Base-by-base conservation (phyloP, 495 filamentous ascomycete species). In the Penicillium samsonianum region DNA sequence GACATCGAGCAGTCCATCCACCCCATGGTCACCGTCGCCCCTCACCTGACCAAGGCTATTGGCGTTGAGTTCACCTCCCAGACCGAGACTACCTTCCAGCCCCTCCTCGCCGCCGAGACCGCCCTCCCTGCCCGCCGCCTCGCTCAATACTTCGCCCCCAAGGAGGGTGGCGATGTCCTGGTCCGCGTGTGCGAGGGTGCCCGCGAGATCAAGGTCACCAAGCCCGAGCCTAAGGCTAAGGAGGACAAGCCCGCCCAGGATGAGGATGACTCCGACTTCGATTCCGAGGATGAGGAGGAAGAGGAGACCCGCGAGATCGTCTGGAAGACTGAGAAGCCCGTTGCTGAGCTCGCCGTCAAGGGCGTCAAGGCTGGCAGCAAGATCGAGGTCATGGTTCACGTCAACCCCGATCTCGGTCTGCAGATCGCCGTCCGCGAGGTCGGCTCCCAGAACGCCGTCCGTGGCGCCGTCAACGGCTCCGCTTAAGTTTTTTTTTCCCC, bases 1-100 rank as follows among this genome's bases (percentile, higher is more conserved):
- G 95, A 98, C 69, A 96, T 98, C 61, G 89, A 92, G 67, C 91
- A 97, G 75, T 95, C 90, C 11, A 95, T 91, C 40, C 94, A 98
- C 80, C 90, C 94, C 35, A 89, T 90, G 68, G 91, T 98, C 50
- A 98, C 94, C 16, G 92, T 90, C 17, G 92, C 93, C 30, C 90
- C 92, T 38, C 94, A 98, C 74, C 83, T 96, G 57, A 80, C 81
- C 60, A 89, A 91, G 64, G 89, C 93, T 23, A 90, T 98, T 56
- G 94, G 94, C 66, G 88, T 97, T 19, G 80, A 96, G 59, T 82
- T 90, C 58, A 77, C 85, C 42, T 80, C 86, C n/a, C 80, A 78
- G 41, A 82, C 86, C 35, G 38, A 78, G 76, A 57, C 86, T 57
- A 73, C 81, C 51, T 97, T 98, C 78, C 80, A 84, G 23, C 83